Evolutionary conservation across 306 rosid genomes (phyloP).

Genomic region (Neltuma alba): DNA sequence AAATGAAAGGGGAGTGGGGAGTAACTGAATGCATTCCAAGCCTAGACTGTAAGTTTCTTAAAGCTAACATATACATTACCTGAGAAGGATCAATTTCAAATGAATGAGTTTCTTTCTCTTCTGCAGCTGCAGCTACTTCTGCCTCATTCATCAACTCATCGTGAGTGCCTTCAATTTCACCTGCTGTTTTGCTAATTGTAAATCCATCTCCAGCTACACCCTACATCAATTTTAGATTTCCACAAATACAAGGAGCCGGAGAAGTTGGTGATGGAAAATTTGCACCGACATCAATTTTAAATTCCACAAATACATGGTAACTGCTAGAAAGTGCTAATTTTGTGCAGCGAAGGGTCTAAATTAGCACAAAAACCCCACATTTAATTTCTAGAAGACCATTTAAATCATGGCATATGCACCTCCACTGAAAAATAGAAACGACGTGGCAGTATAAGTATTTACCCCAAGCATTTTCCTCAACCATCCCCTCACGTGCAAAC

Average conservation of each 20-base stretch:
- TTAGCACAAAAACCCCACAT: background rate
- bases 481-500: constrained; percentile 17
- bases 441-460: constrained; percentile 17
- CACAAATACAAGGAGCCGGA: background rate
- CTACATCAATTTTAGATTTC: constrained; percentile 40
- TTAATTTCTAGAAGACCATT: constrained; percentile 8
- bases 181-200: constrained; percentile 80
- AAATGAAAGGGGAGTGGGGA: background rate
- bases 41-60: background rate
- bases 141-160: constrained; percentile 84
- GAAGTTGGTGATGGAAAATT: constrained; percentile 6
- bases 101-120: constrained; percentile 90
- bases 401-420: constrained; percentile 17
- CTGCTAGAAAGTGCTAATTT: constrained; percentile 16
- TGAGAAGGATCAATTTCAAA: constrained; percentile 69
- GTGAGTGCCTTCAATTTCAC: constrained; percentile 72
- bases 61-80: constrained; percentile 38
- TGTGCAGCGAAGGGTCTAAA: background rate
- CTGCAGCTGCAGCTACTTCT: constrained; percentile 85
- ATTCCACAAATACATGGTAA: background rate
- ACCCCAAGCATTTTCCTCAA: constrained; percentile 15
- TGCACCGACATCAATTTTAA: background rate
- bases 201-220: constrained; percentile 76
- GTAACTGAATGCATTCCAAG: background rate
- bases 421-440: constrained; percentile 4